Conservation (phyloP, 257 asterid genomes). For the Osmanthus fragrans region DNA sequence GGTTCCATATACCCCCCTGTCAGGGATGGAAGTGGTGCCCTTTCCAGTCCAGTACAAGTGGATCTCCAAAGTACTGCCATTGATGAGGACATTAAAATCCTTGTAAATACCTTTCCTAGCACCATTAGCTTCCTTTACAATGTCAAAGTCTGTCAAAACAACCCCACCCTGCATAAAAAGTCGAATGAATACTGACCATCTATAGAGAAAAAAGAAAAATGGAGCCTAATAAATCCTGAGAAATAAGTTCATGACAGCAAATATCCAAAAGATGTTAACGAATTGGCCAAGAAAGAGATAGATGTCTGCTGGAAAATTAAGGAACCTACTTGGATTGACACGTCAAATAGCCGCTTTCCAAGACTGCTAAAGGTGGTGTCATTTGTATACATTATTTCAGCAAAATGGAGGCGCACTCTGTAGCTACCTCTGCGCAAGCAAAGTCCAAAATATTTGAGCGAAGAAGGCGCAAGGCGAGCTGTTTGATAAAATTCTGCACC, state of each 20-base stretch:
- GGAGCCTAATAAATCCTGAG: background rate
- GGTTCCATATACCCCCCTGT: constrained; percentile 86
- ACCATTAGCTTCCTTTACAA: constrained; percentile 61
- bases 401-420: constrained; percentile 83
- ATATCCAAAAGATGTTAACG: background rate
- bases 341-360: constrained; percentile 81
- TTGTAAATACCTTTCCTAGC: constrained; percentile 53
- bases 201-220: background rate
- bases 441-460: constrained; percentile 73
- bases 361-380: constrained; percentile 59
- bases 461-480: constrained; percentile 77
- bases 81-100: constrained; percentile 52
- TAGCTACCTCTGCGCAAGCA: constrained; percentile 85
- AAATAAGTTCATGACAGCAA: constrained; percentile 2
- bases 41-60: constrained; percentile 95
- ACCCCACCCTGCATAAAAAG: constrained; percentile 62
- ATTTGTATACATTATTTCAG: constrained; percentile 71
- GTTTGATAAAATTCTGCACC: constrained; percentile 55
- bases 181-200: background rate
- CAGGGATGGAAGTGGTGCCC: constrained; percentile 86
- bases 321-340: constrained; percentile 77
- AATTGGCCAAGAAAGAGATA: background rate
- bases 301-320: background rate
- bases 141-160: constrained; percentile 62
- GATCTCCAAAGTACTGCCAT: constrained; percentile 72